Base-by-base conservation (phyloP, 257 asterid species). In the Penstemon newberryi region DNA sequence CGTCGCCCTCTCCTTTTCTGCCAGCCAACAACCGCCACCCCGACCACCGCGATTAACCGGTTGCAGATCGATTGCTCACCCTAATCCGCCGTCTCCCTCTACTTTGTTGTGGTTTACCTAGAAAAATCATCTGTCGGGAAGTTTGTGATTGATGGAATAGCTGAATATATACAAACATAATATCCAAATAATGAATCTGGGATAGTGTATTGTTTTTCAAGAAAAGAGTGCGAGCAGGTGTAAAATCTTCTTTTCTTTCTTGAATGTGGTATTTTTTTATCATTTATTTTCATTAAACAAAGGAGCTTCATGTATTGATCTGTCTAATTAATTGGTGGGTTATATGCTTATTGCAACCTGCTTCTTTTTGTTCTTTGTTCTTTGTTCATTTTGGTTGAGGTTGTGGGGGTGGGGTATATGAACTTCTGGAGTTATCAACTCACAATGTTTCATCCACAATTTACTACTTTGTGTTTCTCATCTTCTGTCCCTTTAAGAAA, bases 171-270 rank as follows among this genome's bases (percentile, higher is more conserved):
- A 66, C 90, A 70, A 84, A 71, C 82, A 12, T 86, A 95, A 60
- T 88, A 85, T 81, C 95, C 97, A 72, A 88, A 85, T 70, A 88
- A 87, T 66, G 98, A 93, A 81, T 90, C 97, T 66, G 98, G 98
- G 75, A 93, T 93, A 66, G 97, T 93, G 19, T 93, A 93, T 82
- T 93, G 98, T 82, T 93, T 93, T 83, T 88, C 98, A 70, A 87
- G 97, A 57, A 93, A 88, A 85, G 98, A 93, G 78, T 93, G 97
- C 54, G 98, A 93, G 76, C 99, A 88, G 95, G 99, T 90, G 73
- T 51, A 51, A 61, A 15, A 51, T 63, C 46, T 63, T 78, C 53
- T 46, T 60, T 62, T 39, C 60, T 59, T 10, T 38, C 46, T 41
- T 60, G 49, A 18, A 19, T 42, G 40, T 42, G 63, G 55, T 33